These are phyloP conservation scores for Sugiyamaella marilandica DNA, from an alignment of 805 yeast genomes.

Conservation along the genomic window DNA sequence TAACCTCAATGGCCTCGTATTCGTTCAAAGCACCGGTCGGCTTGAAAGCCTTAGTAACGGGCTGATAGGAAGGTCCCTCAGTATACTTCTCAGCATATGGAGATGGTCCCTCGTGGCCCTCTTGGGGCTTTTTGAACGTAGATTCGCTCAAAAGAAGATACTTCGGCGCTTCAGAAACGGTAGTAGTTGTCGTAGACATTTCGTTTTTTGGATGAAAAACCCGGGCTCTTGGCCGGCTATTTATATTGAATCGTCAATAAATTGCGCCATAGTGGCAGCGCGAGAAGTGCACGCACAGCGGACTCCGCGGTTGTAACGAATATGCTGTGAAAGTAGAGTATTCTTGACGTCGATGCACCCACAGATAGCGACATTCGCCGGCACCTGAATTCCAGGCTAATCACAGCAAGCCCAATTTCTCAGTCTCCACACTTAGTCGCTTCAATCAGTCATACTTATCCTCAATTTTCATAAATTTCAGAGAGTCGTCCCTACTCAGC, in stretches of 20 bases:
- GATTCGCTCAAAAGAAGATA: slow-evolving; percentile 1
- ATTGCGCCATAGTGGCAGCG: not conserved
- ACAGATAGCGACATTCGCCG: too few relatives aligned
- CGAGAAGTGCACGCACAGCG: not conserved
- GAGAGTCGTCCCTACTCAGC: too few relatives aligned
- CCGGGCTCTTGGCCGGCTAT: not conserved
- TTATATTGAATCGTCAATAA: not conserved
- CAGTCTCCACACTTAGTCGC: too few relatives aligned
- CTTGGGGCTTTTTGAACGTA: slow-evolving; percentile 3
- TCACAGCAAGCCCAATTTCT: too few relatives aligned
- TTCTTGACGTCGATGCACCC: too few relatives aligned
- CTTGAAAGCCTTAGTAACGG: slow-evolving; percentile 17
- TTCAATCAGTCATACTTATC: too few relatives aligned
- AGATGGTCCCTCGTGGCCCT: slow-evolving; percentile 22
- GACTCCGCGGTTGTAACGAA: not conserved
- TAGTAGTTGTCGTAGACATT: not conserved
- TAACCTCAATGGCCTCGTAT: slow-evolving; percentile 27
- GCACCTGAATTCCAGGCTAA: too few relatives aligned
- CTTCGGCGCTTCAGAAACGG: slow-evolving; percentile 4
- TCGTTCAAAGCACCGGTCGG: slow-evolving; percentile 26
- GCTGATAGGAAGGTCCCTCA: slow-evolving; percentile 23
- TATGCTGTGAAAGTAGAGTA: too few relatives aligned
- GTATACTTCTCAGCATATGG: slow-evolving; percentile 23
- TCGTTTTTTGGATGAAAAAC: not conserved
- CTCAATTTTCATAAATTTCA: too few relatives aligned